Evolutionary conservation across 768 basidiomycete genomes (phyloP), one percentile per base, ranked within the genome.

Genomic region (Russula dissimulans): DNA sequence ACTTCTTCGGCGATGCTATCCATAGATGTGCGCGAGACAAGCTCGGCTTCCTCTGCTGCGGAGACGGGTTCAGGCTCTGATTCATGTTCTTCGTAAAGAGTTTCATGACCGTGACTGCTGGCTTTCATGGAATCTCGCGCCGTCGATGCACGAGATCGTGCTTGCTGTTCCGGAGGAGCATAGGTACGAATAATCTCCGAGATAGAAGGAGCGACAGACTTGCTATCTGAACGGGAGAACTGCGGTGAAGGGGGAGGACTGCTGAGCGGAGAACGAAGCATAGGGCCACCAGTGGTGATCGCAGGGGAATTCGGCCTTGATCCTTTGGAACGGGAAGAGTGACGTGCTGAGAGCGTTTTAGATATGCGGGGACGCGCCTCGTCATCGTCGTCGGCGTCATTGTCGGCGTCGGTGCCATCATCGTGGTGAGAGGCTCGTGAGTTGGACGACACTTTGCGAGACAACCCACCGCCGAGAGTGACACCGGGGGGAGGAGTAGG

Each of bases 1-100:
- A 90, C 83, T 76, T 94, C 91, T 66, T 89, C 85, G 22, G 90
- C 88, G 31, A 94, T 84, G 61, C 89, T 91, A 71, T 94, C 91
- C 63, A 91, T 81, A 17, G 90, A 92, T 22, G 91, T 92, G n/a
- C 87, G 82, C 43, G 86, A 85, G 52, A 89, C 64, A 49, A 86
- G 67, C 47, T 88, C 87, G 2, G 76, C 75, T 61, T 87, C 86
- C 60, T 85, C 85, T 55, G 80, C 78, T 42, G 75, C 73, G 43
- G 77, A 70, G 47, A 78, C 66, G 8, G 78, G 75, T 57, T 82
- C 83, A 36, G 79, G 78, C 45, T 73, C 74, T 8, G 73, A 71
- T 69, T 84, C 83, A 2, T 74, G 73, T 29, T 66, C 63, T 70
- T 83, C 83, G 46, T 76, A 75, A 22, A 79, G 69, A 11, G 74